Base-by-base conservation (phyloP, 1,139 yeast genomes). In the Pichia sp. region DNA sequence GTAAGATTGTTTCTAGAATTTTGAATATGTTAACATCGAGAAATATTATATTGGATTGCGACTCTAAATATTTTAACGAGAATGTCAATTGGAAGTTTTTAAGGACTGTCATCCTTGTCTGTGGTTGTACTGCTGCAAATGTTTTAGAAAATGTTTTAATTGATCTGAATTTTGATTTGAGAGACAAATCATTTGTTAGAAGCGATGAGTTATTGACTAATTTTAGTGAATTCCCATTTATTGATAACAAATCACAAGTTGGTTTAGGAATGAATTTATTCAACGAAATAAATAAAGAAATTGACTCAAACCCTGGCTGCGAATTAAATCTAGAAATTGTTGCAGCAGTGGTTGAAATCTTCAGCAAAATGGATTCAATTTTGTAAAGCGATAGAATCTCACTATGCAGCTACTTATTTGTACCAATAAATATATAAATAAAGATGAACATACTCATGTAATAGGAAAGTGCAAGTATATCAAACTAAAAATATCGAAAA, bases 51-150 rank as follows among this genome's bases (percentile, higher is more conserved):
- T 65, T 75, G 52, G 79, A 73, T 42, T 52, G 66, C 29, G 67
- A 71, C 51, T 63, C 71, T 40, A 74, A 73, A 54, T 63, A 60
- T 47, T 86, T 87, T 64, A 86, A 95, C 2, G 76, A 73, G 28
- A 74, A 75, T 16, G 75, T 86, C 7, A 77, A 85, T 32, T 84
- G 79, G 69, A 77, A 81, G 55, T 73, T 77, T 59, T 71, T 92
- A 50, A 77, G 99, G 58, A 73, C 95, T 4, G 73, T 92, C 42
- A 76, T 95, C 23, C 75, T 94, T 56, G 86, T 88, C 28, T 81
- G 92, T 57, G 95, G 95, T 23, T 79, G 96, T 11, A 87, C 86
- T 61, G 97, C 97, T 38, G 98, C 97, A 39, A 92, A 88, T 60
- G 99, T 92, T 23, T 75, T 92, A 57, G 99, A 92, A 61, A 94